These are phyloP conservation scores for Thecaphora thlaspeos DNA, from an alignment of 1,284 basidiomycete genomes.

Conservation along the genomic window DNA sequence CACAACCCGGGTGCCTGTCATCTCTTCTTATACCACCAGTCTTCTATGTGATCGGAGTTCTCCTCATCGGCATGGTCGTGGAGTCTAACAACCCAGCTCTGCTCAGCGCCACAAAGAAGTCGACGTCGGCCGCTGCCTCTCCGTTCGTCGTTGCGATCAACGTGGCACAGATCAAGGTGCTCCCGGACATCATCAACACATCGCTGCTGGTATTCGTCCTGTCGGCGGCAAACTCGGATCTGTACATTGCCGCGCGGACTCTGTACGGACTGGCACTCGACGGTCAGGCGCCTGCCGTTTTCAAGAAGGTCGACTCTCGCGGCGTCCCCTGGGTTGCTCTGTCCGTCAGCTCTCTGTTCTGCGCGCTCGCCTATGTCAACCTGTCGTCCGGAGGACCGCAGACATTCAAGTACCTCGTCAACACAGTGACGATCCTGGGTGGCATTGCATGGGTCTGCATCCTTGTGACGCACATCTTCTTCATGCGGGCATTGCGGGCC, in stretches of 20 bases:
- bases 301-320: constrained; percentile 61
- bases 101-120: constrained; percentile 18
- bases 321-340: constrained; percentile 61
- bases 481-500: constrained; percentile 71
- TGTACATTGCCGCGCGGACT: constrained; percentile 62
- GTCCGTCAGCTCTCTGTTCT: constrained; percentile 66
- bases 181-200: constrained; percentile 67
- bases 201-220: constrained; percentile 55
- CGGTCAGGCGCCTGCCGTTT: constrained; percentile 63
- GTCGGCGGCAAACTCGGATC: constrained; percentile 61
- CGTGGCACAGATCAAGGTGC: constrained; percentile 69
- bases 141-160: constrained; percentile 71
- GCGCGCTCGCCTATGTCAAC: constrained; percentile 67
- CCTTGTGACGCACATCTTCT: constrained; percentile 73
- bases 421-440: constrained; percentile 60
- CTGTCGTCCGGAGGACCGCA: constrained; percentile 64
- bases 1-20: too few relatives aligned
- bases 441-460: constrained; percentile 65
- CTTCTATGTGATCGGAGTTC: constrained; percentile 67
- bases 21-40: too few relatives aligned
- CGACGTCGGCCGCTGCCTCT: constrained; percentile 63
- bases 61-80: constrained; percentile 57
- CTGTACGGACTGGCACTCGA: constrained; percentile 64
- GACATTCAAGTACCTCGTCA: constrained; percentile 24
- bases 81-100: constrained; percentile 33